A percentile compares a stretch with the other conserved stretches of the same genome.
These are phyloP conservation scores for Taphrina sp. DNA, from an alignment of 1,139 yeast genomes.

Conservation along the genomic window DNA sequence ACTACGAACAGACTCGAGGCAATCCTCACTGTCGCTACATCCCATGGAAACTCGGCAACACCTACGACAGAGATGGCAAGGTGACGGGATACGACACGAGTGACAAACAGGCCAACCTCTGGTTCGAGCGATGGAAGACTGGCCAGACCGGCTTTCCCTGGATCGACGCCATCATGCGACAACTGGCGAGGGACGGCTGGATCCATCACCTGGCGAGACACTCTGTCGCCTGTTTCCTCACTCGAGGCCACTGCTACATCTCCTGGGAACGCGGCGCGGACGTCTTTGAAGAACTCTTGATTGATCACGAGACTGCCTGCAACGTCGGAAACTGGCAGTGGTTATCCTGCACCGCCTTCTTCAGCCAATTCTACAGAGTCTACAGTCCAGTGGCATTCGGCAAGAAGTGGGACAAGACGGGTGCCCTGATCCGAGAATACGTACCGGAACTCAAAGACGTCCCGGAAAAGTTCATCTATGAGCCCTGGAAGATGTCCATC, in stretches of 20 bases:
- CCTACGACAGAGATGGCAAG: constrained; percentile 6
- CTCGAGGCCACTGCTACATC: constrained; percentile 32
- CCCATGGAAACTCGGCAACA: constrained; percentile 26
- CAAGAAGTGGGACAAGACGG: constrained; percentile 28
- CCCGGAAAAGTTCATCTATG: constrained; percentile 31
- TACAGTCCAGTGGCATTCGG: constrained; percentile 31
- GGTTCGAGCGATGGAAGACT: constrained; percentile 23
- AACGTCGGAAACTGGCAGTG: constrained; percentile 33
- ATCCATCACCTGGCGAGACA: constrained; percentile 32
- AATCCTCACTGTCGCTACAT: constrained; percentile 30
- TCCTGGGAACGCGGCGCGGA: constrained; percentile 32
- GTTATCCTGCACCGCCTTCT: constrained; percentile 31
- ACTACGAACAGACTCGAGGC: constrained; percentile 27
- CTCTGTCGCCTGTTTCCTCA: constrained; percentile 32
- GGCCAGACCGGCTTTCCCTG: constrained; percentile 33
- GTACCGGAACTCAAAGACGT: constrained; percentile 30
- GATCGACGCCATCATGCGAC: constrained; percentile 33
- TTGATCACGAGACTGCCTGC: constrained; percentile 31
- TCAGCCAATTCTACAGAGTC: constrained; percentile 29
- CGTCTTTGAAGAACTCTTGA: constrained; percentile 29
- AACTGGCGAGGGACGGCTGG: constrained; percentile 29
- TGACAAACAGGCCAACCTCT: constrained; percentile 21
- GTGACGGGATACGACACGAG: constrained; percentile 12
- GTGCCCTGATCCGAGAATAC: constrained; percentile 28
- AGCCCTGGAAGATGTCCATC: constrained; percentile 26